A percentile compares a stretch with the other conserved stretches of the same genome.
phyloP scores from a whole-genome alignment of 2,329 filamentous ascomycete species.

The Penicillium concentricum region DNA sequence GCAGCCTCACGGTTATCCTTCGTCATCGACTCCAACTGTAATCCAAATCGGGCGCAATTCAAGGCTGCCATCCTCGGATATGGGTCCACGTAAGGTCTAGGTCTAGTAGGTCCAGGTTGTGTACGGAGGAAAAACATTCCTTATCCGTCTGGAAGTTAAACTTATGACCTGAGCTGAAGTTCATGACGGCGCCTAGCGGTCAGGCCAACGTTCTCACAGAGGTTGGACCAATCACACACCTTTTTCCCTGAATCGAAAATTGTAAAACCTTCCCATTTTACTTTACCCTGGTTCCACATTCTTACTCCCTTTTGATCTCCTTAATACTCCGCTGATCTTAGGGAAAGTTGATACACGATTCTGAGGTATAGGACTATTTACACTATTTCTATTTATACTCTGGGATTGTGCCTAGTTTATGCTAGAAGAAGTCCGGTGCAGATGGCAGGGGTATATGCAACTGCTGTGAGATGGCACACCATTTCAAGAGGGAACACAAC shows the following conservation, averaged over 20 bases:
- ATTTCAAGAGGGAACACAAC: not conserved
- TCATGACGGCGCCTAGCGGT: not conserved
- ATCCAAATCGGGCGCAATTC: not conserved
- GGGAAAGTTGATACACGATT: no score
- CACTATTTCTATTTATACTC: no score
- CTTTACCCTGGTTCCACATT: constrained; percentile 1
- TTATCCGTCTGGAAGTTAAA: constrained; percentile 7
- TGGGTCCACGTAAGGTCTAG: constrained; percentile 20
- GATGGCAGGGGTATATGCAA: constrained; percentile 15
- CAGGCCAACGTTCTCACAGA: constrained; percentile 4
- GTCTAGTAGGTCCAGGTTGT: no score
- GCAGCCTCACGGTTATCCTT: constrained; percentile 5
- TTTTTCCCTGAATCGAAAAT: not conserved
- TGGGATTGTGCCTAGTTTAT: no score
- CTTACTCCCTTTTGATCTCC: constrained; percentile 4
- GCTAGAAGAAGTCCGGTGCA: constrained; percentile 15
- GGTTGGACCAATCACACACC: constrained; percentile 5
- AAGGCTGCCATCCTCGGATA: constrained; percentile 13
- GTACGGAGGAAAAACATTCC: no score
- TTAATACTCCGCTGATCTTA: constrained; percentile 4
- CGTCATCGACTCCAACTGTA: constrained; percentile 3
- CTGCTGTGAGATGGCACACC: constrained; percentile 25
- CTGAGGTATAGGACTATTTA: no score
- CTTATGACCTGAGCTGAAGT: constrained; percentile 11
- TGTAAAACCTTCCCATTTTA: not conserved